These are phyloP conservation scores for Cladosporium sp. DNA, from an alignment of 2,329 filamentous ascomycete species.

Conservation along the genomic window DNA sequence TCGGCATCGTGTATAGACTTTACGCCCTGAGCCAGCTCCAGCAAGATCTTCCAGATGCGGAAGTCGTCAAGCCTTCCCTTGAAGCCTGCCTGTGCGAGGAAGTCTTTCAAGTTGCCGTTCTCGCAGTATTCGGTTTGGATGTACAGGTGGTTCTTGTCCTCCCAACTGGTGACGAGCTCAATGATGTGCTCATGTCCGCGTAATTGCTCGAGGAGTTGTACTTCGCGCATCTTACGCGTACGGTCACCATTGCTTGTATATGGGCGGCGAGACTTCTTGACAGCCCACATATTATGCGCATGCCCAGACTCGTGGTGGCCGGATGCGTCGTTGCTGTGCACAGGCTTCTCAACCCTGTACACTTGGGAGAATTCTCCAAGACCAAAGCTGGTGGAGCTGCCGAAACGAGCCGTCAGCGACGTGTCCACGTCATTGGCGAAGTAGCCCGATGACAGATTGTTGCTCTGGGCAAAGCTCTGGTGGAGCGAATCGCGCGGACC, in stretches of 20 bases:
- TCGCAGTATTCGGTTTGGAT: constrained; percentile 98
- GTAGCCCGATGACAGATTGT: constrained; percentile 55
- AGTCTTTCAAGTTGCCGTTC: constrained; percentile 83
- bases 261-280: constrained; percentile 85
- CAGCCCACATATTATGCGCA: constrained; percentile 64
- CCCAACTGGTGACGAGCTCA: constrained; percentile 82
- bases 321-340: constrained; percentile 18
- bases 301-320: neutral
- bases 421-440: constrained; percentile 72
- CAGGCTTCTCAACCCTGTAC: constrained; percentile 65
- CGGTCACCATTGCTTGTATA: constrained; percentile 76
- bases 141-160: constrained; percentile 78
- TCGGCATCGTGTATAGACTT: constrained; percentile 85
- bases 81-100: constrained; percentile 75
- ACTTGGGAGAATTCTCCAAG: constrained; percentile 92
- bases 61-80: constrained; percentile 92
- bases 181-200: constrained; percentile 80
- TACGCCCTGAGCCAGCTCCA: constrained; percentile 77
- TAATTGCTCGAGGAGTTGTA: constrained; percentile 71
- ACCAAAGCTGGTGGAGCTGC: constrained; percentile 74
- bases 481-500: constrained; percentile 57
- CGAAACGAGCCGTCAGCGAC: constrained; percentile 69
- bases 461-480: constrained; percentile 48
- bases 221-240: constrained; percentile 79
- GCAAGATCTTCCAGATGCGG: constrained; percentile 94